Conservation (phyloP, 2,329 filamentous ascomycete species). For the Botrytis aclada region DNA sequence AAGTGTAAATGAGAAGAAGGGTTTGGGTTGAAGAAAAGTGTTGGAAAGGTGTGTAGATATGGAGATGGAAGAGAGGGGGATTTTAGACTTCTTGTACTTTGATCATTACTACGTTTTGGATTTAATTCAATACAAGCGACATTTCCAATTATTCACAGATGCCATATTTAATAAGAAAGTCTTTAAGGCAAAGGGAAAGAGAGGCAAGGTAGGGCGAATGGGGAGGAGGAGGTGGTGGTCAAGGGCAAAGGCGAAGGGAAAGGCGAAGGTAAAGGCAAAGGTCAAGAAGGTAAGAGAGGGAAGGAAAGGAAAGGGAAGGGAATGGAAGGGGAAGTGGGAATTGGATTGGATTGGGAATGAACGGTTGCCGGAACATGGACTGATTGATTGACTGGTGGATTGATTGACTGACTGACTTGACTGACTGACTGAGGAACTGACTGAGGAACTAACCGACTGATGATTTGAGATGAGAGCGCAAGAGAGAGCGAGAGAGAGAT, state of each 20-base stretch:
- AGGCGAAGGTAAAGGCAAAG: background rate
- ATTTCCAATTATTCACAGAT: constrained; percentile 1
- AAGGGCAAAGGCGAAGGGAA: background rate
- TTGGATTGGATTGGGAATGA: constrained; percentile 18
- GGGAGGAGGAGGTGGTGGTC: background rate
- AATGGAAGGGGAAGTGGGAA: background rate
- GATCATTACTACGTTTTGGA: constrained; percentile 12
- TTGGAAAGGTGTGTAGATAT: background rate
- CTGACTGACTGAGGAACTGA: background rate
- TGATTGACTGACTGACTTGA: background rate
- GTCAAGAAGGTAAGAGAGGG: background rate
- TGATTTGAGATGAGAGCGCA: background rate
- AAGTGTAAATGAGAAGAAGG: constrained; percentile 21
- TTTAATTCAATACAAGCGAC: constrained; percentile 14
- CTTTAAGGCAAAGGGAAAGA: too few species aligned
- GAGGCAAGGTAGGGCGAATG: background rate
- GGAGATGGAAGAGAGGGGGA: background rate
- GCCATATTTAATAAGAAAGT: background rate
- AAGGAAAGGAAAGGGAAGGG: background rate
- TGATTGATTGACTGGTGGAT: background rate
- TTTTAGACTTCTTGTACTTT: constrained; percentile 14
- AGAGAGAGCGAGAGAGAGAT: background rate
- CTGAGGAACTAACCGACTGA: background rate
- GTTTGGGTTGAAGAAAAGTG: background rate
- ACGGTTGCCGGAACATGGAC: constrained; percentile 17